Percentiles rank a stretch among this genome's conserved stretches.
Evolutionary conservation across 1,284 basidiomycete species (phyloP).

Genomic region (Bjerkandera adusta): DNA sequence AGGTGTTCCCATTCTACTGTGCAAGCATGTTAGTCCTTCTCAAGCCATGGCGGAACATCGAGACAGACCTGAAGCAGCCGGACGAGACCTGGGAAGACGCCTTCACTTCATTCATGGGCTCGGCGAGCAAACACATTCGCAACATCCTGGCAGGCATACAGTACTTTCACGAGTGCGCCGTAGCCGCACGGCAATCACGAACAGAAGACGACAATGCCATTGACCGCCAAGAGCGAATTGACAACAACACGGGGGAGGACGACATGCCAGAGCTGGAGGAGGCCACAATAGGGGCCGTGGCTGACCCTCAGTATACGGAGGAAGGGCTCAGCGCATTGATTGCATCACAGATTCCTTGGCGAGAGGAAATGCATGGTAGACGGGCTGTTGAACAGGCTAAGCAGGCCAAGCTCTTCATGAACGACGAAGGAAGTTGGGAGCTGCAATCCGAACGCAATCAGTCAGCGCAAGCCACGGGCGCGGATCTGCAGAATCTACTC

Average conservation of each 20-base stretch:
- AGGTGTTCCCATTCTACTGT: constrained; percentile 29
- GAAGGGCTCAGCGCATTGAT: constrained; percentile 11
- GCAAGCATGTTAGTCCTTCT: constrained; percentile 37
- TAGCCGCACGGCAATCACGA: background rate
- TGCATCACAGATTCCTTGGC: constrained; percentile 5
- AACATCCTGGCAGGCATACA: constrained; percentile 31
- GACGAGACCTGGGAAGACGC: constrained; percentile 23
- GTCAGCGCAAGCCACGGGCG: constrained; percentile 1
- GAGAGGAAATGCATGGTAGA: constrained; percentile 14
- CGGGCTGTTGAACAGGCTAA: constrained; percentile 15
- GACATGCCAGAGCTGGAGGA: constrained; percentile 9
- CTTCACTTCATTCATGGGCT: constrained; percentile 4
- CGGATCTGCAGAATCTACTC: background rate
- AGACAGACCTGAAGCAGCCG: constrained; percentile 25
- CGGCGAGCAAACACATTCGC: background rate
- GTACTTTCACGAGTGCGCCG: constrained; percentile 33
- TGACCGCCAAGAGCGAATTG: background rate
- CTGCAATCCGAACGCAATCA: background rate
- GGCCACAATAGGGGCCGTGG: background rate
- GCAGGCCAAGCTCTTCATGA: constrained; percentile 3
- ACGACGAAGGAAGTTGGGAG: constrained; percentile 2
- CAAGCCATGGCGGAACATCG: constrained; percentile 36
- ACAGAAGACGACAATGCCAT: background rate
- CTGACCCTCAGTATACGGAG: constrained; percentile 6
- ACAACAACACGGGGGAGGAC: constrained; percentile 3